Evolutionary conservation across 257 asterid species (phyloP), one percentile per base, ranked within the genome.

Genomic region (Craterostigma plantagineum): DNA sequence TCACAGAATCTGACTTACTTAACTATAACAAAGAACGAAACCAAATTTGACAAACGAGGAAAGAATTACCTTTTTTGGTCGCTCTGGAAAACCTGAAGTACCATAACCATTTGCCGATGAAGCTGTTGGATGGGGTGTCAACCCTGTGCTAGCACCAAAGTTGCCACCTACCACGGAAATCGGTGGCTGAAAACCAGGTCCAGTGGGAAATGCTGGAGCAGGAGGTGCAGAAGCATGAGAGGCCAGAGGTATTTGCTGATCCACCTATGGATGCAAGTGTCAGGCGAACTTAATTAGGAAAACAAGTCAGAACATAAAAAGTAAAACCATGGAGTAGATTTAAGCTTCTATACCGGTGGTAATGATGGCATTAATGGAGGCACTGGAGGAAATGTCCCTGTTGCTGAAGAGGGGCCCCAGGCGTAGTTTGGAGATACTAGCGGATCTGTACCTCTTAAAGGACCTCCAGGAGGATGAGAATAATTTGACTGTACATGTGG

Each of bases 71-170:
- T 90, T 86, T 44, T 78, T 86, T 48, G 97, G 97, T 14, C 95
- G 94, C 53, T 78, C 95, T 33, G 80, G 39, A 44, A 69, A 56
- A 43, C 79, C 95, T 33, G 83, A 38, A 44, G 67, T 57, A 43
- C 79, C 93, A 70, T 64, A 79, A 37, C 73, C 60, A 64, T 90
- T 95, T 47, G 56, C 82, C 13, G 83, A 27, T 58, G 83, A 87
- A 51, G 86, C 48, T 36, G 75, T 41, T 14, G 85, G 67, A 57
- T 73, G 81, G 57, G 75, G 61, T 10, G 76, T 49, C 46, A 63
- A 63, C 37, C 90, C 93, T 4, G 76, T 37, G 41, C 77, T 79
- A 40, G 64, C 72, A 62, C 86, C 81, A 59, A 82, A 79, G 48
- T 76, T 55, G 23, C 74, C 42, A 48, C 71, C 75, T 23, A 70